These are phyloP conservation scores for Pseudogymnoascus sp. DNA, from an alignment of 2,329 filamentous ascomycete genomes.

Conservation along the genomic window DNA sequence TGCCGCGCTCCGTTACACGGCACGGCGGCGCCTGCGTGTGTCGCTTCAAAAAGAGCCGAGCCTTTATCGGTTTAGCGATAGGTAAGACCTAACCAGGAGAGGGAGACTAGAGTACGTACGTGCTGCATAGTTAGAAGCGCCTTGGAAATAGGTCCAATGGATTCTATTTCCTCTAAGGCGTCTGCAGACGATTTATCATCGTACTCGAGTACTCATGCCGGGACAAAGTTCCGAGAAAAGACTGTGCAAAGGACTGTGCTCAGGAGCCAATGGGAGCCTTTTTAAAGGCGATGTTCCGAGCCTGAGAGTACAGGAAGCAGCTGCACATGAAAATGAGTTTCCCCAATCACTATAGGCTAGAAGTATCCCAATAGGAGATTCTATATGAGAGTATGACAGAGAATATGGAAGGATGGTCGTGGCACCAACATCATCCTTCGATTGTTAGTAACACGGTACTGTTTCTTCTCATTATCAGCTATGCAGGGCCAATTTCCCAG, in stretches of 20 bases:
- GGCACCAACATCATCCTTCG: not conserved
- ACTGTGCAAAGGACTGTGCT: not conserved
- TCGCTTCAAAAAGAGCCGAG: conserved; percentile 2
- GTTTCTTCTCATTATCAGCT: not conserved
- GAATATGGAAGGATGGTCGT: not conserved
- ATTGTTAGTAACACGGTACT: not conserved
- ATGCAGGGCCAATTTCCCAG: not conserved
- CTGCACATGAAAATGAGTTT: not conserved
- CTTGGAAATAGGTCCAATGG: not conserved
- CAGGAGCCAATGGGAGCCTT: not conserved
- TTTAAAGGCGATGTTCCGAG: not conserved
- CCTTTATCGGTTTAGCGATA: not conserved
- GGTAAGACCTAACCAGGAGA: not conserved
- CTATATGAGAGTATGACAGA: not conserved
- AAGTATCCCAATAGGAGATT: not conserved
- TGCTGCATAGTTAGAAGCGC: not conserved
- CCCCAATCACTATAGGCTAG: not conserved
- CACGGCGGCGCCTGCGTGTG: not conserved
- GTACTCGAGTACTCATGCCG: not conserved
- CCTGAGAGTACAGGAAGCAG: not conserved
- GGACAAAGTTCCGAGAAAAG: not conserved
- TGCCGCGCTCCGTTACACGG: conserved; percentile 1
- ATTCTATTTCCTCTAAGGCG: not conserved
- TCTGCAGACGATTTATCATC: not conserved
- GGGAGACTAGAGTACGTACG: not conserved